phyloP scores from a whole-genome alignment of 1,139 yeast species.

The Protomyces lactucae-debilis region DNA sequence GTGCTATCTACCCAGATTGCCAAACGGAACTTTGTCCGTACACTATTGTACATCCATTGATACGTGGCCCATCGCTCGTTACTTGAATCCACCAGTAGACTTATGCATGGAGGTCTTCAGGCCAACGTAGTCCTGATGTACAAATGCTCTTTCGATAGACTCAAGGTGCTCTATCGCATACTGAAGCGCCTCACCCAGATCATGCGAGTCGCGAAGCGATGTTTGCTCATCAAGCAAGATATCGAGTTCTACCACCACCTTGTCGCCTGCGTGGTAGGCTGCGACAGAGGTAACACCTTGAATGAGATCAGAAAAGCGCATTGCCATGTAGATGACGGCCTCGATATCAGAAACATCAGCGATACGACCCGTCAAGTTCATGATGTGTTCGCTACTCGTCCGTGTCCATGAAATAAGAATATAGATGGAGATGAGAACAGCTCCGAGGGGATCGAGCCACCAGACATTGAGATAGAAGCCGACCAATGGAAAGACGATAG shows the following conservation, averaged over 20 bases:
- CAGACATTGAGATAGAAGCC: slow-evolving; percentile 53
- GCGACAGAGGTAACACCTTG: slow-evolving; percentile 60
- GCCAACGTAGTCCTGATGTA: slow-evolving; percentile 59
- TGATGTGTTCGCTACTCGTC: slow-evolving; percentile 56
- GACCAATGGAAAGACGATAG: slow-evolving; percentile 61
- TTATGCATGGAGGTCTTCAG: slow-evolving; percentile 18
- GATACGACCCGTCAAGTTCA: slow-evolving; percentile 68
- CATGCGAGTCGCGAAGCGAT: slow-evolving; percentile 65
- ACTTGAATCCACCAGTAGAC: slow-evolving; percentile 12
- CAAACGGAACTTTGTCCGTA: no score
- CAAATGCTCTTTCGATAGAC: slow-evolving; percentile 73
- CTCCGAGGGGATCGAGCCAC: slow-evolving; percentile 77
- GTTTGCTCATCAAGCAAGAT: slow-evolving; percentile 54
- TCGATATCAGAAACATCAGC: slow-evolving; percentile 57
- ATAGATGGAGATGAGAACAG: slow-evolving; percentile 57
- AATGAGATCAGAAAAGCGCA: slow-evolving; percentile 65
- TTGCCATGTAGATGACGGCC: slow-evolving; percentile 60
- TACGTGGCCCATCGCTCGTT: not conserved
- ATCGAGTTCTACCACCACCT: slow-evolving; percentile 71
- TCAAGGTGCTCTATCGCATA: slow-evolving; percentile 56
- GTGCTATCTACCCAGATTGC: no score
- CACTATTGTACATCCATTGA: not conserved
- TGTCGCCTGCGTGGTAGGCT: slow-evolving; percentile 76
- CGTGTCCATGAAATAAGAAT: slow-evolving; percentile 60
- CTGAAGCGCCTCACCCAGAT: slow-evolving; percentile 74